Evolutionary conservation across 345 rosid species (phyloP).

Genomic region (Pugionium dolabratum): DNA sequence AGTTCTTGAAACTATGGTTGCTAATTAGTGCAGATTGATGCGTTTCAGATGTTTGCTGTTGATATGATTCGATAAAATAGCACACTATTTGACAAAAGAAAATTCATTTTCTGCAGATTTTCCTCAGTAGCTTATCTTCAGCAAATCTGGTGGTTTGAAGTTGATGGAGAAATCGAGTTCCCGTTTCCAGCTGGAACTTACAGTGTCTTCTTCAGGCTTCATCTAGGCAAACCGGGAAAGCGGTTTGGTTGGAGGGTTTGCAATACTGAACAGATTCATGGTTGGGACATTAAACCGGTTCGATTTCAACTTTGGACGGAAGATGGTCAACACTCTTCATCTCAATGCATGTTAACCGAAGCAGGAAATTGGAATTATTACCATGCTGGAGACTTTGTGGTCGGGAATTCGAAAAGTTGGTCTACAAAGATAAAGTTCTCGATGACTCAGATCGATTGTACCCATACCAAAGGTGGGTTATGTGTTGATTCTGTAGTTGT

Average conservation of each 20-base stretch:
- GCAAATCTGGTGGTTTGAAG: constrained; percentile 35
- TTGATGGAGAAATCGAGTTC: too few species aligned
- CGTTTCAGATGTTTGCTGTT: too few species aligned
- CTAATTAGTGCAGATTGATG: too few species aligned
- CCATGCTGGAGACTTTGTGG: constrained; percentile 84
- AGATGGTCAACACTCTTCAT: constrained; percentile 74
- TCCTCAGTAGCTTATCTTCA: constrained; percentile 80
- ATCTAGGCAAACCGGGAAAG: constrained; percentile 61
- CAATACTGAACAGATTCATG: constrained; percentile 76
- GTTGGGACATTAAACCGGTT: constrained; percentile 88
- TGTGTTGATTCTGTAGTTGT: constrained; percentile 80
- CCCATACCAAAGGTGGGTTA: constrained; percentile 97
- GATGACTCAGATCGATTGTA: constrained; percentile 96
- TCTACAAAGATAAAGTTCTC: constrained; percentile 69
- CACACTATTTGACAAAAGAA: too few species aligned
- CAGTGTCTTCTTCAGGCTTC: constrained; percentile 84
- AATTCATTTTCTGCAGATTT: constrained; percentile 47
- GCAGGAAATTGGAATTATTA: constrained; percentile 77
- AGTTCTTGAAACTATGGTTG: too few species aligned
- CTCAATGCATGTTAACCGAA: constrained; percentile 65
- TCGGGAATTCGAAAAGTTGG: constrained; percentile 36
- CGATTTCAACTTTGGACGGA: constrained; percentile 27
- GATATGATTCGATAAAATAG: too few species aligned
- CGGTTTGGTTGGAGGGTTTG: constrained; percentile 77
- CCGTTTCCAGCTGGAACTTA: constrained; percentile 49